Base-by-base conservation (phyloP, 441 rosid species). In the Aquilaria agallochum region DNA sequence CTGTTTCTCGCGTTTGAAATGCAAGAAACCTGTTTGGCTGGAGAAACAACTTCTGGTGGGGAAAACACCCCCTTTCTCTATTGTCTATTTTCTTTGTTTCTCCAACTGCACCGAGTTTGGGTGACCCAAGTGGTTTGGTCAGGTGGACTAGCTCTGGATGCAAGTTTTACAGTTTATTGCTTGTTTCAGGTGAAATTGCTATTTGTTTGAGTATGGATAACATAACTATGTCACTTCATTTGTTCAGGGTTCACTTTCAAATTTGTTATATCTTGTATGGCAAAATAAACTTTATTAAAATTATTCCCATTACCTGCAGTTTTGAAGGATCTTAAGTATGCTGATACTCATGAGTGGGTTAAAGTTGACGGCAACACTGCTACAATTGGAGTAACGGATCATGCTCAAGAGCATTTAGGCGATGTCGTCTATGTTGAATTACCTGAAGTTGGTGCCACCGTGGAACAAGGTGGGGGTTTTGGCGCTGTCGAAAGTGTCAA, bases 401-500 rank as follows among this genome's bases (percentile, higher is more conserved):
- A 95, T 50, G 97, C 99, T 0, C 97, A 95, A 66, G 94, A 86
- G 60, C 99, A 92, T 74, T 78, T 95, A 60, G 97, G 99, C 2
- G 97, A 95, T 73, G 97, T 95, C n/a, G 97, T 95, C 55, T 95
- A 83, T 68, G 95, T 89, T 2, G 99, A 95, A 71, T 68, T 92
- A 47, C 97, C 97, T 3, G 97, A 89, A 15, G 78, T 85, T 62
- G 97, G 97, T 55, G 70, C 68, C 45, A 11, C 74, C 0, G 90
- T 89, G 31, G 63, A 68, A 0, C 91, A 92, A 30, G 99, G 95
- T 27, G 72, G 63, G 60, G 58, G 92, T 67, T 95, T 95, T 67
- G 97, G 99, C 8, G 97, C 99, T 1, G 96, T 95, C 46, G 97
- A 95, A 72, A 95, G 99, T 66, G 99, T 95, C 58, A 95, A 95